A percentile compares a stretch with the other conserved stretches of the same genome.
Conservation (phyloP, 495 filamentous ascomycete genomes). For the Aspergillus ellipticus region DNA sequence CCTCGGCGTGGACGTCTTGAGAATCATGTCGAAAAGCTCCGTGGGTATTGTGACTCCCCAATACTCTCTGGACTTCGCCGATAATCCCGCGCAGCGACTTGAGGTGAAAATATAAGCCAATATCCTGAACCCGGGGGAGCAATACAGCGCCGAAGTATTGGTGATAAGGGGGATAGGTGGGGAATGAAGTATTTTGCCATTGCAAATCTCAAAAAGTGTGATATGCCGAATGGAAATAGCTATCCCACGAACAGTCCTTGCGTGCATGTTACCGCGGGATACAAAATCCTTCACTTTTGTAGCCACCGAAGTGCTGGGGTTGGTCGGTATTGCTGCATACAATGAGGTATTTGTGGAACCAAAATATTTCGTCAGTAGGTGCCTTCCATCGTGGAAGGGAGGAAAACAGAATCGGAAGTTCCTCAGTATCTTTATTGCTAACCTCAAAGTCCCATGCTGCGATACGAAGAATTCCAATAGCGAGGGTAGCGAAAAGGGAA, state of each 20-base stretch:
- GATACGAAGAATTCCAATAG: constrained; percentile 2
- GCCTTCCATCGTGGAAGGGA: neutral
- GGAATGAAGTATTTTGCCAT: neutral
- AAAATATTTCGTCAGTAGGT: neutral
- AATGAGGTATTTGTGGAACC: constrained; percentile 2
- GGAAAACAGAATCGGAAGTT: constrained; percentile 6
- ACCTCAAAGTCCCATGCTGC: constrained; percentile 11
- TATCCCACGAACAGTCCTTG: neutral
- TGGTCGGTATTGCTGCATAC: neutral
- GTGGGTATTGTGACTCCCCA: neutral
- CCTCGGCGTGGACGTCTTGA: neutral
- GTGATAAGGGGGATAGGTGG: neutral
- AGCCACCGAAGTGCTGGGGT: too few relatives aligned
- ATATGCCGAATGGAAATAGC: neutral
- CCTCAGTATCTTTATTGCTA: neutral
- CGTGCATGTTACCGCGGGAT: neutral
- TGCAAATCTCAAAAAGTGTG: neutral
- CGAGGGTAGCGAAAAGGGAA: neutral
- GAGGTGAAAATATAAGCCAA: neutral
- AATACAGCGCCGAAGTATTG: neutral
- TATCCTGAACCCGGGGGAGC: neutral
- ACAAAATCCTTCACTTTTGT: neutral
- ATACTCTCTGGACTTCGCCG: too few relatives aligned
- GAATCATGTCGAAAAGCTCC: neutral
- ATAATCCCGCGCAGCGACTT: neutral